Conservation (phyloP, 1,284 basidiomycete species). For the Hymenochaete sp. region DNA sequence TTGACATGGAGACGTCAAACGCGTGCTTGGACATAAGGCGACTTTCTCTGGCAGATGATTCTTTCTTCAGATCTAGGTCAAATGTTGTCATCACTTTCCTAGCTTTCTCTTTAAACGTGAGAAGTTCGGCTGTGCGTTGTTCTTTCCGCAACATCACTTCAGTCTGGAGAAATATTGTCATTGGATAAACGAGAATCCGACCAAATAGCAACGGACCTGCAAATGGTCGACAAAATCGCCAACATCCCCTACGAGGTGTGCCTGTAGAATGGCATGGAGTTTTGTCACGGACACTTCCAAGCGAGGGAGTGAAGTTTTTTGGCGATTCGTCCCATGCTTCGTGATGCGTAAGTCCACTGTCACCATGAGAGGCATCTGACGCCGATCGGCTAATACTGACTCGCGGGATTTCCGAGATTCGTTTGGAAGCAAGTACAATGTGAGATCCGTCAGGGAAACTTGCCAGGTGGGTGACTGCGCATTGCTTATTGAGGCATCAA, state of each 20-base stretch:
- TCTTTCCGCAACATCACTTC: slow-evolving; percentile 69
- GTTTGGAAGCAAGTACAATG: slow-evolving; percentile 60
- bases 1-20: slow-evolving; percentile 54
- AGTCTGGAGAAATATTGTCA: slow-evolving; percentile 33
- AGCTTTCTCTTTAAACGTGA: slow-evolving; percentile 77
- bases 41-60: slow-evolving; percentile 28
- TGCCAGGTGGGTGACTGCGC: slow-evolving; percentile 47
- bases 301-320: slow-evolving; percentile 28
- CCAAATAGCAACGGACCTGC: slow-evolving; percentile 38
- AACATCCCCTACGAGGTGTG: slow-evolving; percentile 80
- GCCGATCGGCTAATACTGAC: slow-evolving; percentile 38
- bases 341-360: slow-evolving; percentile 72
- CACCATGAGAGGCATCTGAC: slow-evolving; percentile 67
- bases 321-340: slow-evolving; percentile 35
- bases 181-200: background rate
- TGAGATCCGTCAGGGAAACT: slow-evolving; percentile 57
- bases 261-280: slow-evolving; percentile 87
- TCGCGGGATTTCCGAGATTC: slow-evolving; percentile 26
- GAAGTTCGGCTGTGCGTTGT: slow-evolving; percentile 65
- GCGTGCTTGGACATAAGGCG: slow-evolving; percentile 52
- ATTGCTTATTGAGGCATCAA: slow-evolving; percentile 49
- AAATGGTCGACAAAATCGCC: slow-evolving; percentile 81
- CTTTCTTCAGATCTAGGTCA: slow-evolving; percentile 46
- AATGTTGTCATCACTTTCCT: slow-evolving; percentile 64
- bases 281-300: slow-evolving; percentile 57